Percentiles rank a stretch among this genome's conserved stretches.
Conservation (phyloP, 768 basidiomycete genomes). For the Rickenella mellea region DNA sequence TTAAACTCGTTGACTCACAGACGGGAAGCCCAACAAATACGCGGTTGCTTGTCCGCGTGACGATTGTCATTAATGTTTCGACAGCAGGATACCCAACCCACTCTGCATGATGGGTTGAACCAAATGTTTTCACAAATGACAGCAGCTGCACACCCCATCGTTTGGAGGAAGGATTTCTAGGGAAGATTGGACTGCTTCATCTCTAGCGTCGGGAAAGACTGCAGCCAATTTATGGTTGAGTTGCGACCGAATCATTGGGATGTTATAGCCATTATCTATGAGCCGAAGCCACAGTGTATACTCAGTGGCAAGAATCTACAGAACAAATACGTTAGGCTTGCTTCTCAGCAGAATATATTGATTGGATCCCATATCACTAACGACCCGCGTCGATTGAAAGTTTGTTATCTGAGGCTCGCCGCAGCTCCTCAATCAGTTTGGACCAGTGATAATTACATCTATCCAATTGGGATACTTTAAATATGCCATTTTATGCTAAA, state of each 20-base stretch:
- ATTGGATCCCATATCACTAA: too few species aligned
- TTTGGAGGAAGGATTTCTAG: slow-evolving; percentile 23
- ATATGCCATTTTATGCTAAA: too few species aligned
- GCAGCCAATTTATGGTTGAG: slow-evolving; percentile 28
- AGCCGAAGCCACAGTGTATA: too few species aligned
- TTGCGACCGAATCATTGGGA: slow-evolving; percentile 21
- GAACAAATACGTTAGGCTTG: too few species aligned
- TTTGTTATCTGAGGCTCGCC: too few species aligned
- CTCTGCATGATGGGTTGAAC: slow-evolving; percentile 22
- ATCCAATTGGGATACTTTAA: slow-evolving; percentile 16
- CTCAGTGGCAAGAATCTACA: too few species aligned
- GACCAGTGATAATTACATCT: slow-evolving; percentile 34
- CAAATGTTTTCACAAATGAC: background rate
- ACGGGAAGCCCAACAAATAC: slow-evolving; percentile 36
- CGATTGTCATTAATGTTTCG: slow-evolving; percentile 23
- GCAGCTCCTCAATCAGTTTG: slow-evolving; percentile 34
- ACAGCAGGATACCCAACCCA: slow-evolving; percentile 24
- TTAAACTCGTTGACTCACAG: slow-evolving; percentile 20
- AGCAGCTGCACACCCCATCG: slow-evolving; percentile 10
- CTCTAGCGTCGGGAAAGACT: slow-evolving; percentile 29
- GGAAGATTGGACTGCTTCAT: slow-evolving; percentile 35
- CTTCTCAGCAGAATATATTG: too few species aligned
- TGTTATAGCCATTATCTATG: too few species aligned
- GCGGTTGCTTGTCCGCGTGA: slow-evolving; percentile 30
- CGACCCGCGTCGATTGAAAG: too few species aligned